These are phyloP conservation scores for Myriangium duriaei DNA, from an alignment of 2,329 filamentous ascomycete species.

Conservation along the genomic window DNA sequence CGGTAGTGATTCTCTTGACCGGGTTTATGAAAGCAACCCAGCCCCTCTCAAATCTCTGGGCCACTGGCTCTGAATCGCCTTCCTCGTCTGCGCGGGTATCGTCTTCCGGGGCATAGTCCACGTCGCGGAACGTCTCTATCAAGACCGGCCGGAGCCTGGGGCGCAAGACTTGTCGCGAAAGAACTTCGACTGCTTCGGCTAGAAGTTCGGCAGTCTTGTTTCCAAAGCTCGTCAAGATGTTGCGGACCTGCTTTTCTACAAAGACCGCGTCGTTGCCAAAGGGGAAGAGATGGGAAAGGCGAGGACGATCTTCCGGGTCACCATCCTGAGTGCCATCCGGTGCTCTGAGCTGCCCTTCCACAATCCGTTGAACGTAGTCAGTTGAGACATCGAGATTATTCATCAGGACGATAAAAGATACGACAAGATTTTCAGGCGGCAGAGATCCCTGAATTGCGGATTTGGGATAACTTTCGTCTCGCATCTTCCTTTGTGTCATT, in stretches of 20 bases:
- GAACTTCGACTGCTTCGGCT: conserved; percentile 69
- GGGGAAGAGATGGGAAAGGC: conserved; percentile 53
- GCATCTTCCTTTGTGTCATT: conserved; percentile 97
- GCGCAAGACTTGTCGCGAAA: conserved; percentile 80
- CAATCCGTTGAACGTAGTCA: conserved; percentile 81
- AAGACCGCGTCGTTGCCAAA: conserved; percentile 62
- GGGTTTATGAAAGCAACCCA: conserved; percentile 83
- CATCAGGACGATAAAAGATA: conserved; percentile 82
- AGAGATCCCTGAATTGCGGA: conserved; percentile 63
- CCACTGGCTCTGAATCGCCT: conserved; percentile 47
- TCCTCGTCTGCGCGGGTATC: conserved; percentile 30
- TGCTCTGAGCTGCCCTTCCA: conserved; percentile 48
- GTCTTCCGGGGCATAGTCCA: conserved; percentile 63
- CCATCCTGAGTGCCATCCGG: conserved; percentile 29
- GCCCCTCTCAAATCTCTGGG: conserved; percentile 65
- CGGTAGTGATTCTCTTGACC: conserved; percentile 70
- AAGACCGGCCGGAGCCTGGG: conserved; percentile 73
- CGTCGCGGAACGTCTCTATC: conserved; percentile 78
- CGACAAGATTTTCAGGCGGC: conserved; percentile 77
- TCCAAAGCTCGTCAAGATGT: conserved; percentile 59
- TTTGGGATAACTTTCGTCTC: conserved; percentile 85
- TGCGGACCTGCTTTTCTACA: conserved; percentile 55
- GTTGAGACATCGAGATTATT: conserved; percentile 91
- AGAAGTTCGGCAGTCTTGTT: conserved; percentile 71
- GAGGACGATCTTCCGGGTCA: conserved; percentile 15